Evolutionary conservation across 2,329 filamentous ascomycete genomes (phyloP).

Genomic region (Chrysosporium keratinophilum): DNA sequence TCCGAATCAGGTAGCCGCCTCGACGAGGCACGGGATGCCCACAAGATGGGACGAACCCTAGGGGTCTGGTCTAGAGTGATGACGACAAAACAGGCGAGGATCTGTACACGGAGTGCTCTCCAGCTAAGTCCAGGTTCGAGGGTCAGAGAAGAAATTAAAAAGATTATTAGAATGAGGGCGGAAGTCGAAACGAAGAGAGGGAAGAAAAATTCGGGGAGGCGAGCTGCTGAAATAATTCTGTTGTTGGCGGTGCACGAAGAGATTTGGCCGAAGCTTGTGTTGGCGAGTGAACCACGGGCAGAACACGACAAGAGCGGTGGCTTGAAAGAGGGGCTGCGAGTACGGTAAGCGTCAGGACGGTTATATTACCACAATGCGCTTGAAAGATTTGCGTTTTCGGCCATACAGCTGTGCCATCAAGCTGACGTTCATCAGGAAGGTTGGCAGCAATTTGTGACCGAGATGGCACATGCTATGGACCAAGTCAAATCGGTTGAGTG

Average conservation of each 20-base stretch:
- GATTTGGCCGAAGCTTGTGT: slow-evolving; percentile 7
- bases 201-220: slow-evolving; percentile 12
- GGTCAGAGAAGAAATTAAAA: background rate
- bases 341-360: background rate
- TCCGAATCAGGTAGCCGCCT: slow-evolving; percentile 8
- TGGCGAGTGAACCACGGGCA: background rate
- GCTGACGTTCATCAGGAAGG: no score
- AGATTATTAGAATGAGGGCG: background rate
- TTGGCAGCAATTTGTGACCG: no score
- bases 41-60: slow-evolving; percentile 19
- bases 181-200: slow-evolving; percentile 10
- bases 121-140: slow-evolving; percentile 2
- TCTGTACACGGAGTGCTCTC: slow-evolving; percentile 5
- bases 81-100: slow-evolving; percentile 18
- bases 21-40: slow-evolving; percentile 17
- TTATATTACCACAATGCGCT: background rate
- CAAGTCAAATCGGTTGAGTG: no score
- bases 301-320: background rate
- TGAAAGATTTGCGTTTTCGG: background rate
- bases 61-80: slow-evolving; percentile 9
- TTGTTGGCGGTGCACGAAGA: slow-evolving; percentile 4
- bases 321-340: background rate
- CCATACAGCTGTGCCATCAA: no score
- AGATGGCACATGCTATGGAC: no score
- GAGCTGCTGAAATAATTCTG: slow-evolving; percentile 6